Evolutionary conservation across 1,284 basidiomycete genomes (phyloP).

Genomic region (Ustilago xerochloae): DNA sequence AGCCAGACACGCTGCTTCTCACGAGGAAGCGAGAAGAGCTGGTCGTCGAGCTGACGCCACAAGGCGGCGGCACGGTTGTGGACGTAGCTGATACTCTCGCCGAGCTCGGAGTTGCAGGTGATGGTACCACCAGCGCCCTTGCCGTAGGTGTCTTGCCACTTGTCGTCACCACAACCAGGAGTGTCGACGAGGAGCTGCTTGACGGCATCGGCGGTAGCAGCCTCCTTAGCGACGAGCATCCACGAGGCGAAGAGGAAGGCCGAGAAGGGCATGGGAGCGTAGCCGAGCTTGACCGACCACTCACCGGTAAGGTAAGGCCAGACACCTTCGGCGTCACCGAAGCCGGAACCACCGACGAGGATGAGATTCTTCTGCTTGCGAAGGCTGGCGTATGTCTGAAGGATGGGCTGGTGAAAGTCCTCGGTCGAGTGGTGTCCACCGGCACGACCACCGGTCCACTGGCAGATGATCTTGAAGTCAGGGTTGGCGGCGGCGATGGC

Average conservation of each 20-base stretch:
- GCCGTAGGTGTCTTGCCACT: slow-evolving; percentile 95
- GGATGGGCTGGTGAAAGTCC: slow-evolving; percentile 96
- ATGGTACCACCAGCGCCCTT: slow-evolving; percentile 90
- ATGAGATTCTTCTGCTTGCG: slow-evolving; percentile 88
- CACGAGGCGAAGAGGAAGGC: slow-evolving; percentile 92
- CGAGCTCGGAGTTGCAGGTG: slow-evolving; percentile 96
- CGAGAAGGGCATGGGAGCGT: slow-evolving; percentile 98
- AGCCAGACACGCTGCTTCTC: slow-evolving; percentile 94
- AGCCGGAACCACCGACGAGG: slow-evolving; percentile 95
- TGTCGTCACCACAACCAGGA: slow-evolving; percentile 86
- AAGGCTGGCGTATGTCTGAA: slow-evolving; percentile 89
- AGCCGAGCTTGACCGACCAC: slow-evolving; percentile 85
- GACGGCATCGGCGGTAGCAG: slow-evolving; percentile 90
- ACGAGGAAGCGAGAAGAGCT: slow-evolving; percentile 87
- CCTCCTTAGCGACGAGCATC: slow-evolving; percentile 98
- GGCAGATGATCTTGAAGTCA: slow-evolving; percentile 96
- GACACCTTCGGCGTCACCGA: slow-evolving; percentile 92
- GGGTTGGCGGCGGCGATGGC: slow-evolving; percentile 94
- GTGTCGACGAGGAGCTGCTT: slow-evolving; percentile 97
- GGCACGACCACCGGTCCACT: slow-evolving; percentile 99
- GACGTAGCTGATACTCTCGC: slow-evolving; percentile 95
- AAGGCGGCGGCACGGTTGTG: slow-evolving; percentile 92
- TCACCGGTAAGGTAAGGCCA: slow-evolving; percentile 98
- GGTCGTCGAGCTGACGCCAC: slow-evolving; percentile 97
- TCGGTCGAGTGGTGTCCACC: slow-evolving; percentile 98